Evolutionary conservation across 371 early-diverging fungal species (phyloP), one percentile per base, ranked within the genome.

Genomic region (Aphelidium insulamus): DNA sequence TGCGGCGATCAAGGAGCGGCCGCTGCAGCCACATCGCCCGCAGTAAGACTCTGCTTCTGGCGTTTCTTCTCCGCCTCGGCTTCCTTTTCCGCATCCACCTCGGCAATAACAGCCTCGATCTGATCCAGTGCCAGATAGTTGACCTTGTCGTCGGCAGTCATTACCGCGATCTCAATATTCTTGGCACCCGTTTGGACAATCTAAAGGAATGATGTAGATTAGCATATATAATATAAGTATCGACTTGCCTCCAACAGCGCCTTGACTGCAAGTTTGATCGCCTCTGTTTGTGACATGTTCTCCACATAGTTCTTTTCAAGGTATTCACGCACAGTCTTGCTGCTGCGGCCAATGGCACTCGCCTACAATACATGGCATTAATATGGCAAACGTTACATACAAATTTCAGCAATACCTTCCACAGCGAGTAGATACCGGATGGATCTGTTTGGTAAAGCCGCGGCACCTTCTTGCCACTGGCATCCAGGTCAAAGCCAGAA

Each of bases 401-500:
- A 19, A 28, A 12, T 28, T 39, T 17, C 10, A 23, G 47, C 54
- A 21, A 39, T 48, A 65, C 72, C 65, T 83, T 86, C 90, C 98
- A 98, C 43, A 87, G 87, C 34, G 91, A 77, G 55, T 86, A 97
- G 45, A 95, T 97, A 34, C 99, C 99, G 30, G 97, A 90, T 10
- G 99, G 98, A 44, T 98, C 99, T 14, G 99, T 91, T 59, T 94
- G 83, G 66, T 83, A 97, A 39, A 97, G 72, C 48, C 75, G 73
- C 21, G 99, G 94, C 12, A 59, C 62, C 43, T 74, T 69, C n/a
- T n/a, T n/a, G n/a, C n/a, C n/a, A n/a, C n/a, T n/a, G 50, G 75
- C 72, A 39, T 77, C 70, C 4, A 62, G 54, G 36, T 73, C 74
- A 45, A 80, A 72, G n/a, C 98, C 97, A 45, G 95, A 78, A 43